phyloP scores from a whole-genome alignment of 768 basidiomycete species.

The Exidia glandulosa region DNA sequence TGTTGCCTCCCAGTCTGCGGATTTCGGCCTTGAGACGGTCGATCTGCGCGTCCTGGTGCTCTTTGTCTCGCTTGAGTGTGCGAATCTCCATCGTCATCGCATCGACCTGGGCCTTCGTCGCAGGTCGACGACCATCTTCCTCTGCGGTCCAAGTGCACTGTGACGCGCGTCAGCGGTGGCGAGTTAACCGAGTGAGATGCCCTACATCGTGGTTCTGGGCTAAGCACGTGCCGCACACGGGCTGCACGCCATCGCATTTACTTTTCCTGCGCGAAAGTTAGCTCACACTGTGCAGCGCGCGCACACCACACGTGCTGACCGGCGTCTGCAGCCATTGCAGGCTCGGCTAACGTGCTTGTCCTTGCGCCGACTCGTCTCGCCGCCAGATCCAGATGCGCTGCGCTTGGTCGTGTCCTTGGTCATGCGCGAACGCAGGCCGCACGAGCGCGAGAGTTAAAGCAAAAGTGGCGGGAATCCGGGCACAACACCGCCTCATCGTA shows the following conservation, averaged over 20 bases:
- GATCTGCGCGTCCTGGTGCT: neutral
- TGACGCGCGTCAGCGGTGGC: neutral
- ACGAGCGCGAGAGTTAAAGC: neutral
- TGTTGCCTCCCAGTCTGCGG: neutral
- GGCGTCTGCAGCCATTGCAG: neutral
- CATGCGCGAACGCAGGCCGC: neutral
- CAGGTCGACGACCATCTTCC: neutral
- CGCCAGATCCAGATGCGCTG: neutral
- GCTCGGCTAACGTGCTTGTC: neutral
- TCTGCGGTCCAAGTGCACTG: neutral
- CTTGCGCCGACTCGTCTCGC: neutral
- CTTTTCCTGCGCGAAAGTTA: slow-evolving; percentile 15
- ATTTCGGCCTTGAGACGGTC: neutral
- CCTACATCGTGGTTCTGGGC: slow-evolving; percentile 15
- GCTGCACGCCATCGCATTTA: slow-evolving; percentile 22
- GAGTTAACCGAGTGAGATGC: neutral
- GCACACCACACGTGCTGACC: neutral
- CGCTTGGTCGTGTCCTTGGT: neutral
- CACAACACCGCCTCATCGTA: neutral
- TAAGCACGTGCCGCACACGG: slow-evolving; percentile 20
- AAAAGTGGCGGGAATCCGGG: neutral
- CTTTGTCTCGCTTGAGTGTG: neutral
- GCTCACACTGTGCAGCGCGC: neutral
- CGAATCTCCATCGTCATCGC: neutral
- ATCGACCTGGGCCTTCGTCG: neutral